phyloP scores from a whole-genome alignment of 2,329 filamentous ascomycete genomes.

The Xylaria digitata region DNA sequence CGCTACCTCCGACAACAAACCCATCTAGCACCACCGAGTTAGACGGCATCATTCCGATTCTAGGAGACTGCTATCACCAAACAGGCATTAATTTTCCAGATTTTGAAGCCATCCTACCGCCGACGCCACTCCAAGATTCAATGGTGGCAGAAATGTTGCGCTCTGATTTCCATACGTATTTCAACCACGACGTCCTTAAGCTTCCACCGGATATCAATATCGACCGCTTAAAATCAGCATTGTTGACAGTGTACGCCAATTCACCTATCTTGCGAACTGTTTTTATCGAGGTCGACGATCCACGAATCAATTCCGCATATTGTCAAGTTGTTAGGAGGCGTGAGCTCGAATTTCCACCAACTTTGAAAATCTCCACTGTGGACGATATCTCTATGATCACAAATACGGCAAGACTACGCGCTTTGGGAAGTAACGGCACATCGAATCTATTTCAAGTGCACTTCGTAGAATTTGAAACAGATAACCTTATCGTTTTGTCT shows the following conservation, averaged over 20 bases:
- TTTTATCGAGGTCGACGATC: conserved; percentile 75
- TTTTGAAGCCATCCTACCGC: conserved; percentile 73
- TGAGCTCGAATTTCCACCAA: conserved; percentile 38
- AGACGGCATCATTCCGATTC: conserved; percentile 46
- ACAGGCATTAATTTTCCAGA: conserved; percentile 52
- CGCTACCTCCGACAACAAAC: neutral
- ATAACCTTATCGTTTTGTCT: conserved; percentile 69
- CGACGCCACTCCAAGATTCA: conserved; percentile 86
- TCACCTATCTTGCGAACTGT: conserved; percentile 81
- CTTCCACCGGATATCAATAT: conserved; percentile 67
- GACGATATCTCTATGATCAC: conserved; percentile 54
- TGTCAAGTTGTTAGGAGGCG: conserved; percentile 60
- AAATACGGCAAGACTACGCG: conserved; percentile 52
- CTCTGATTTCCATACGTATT: conserved; percentile 80
- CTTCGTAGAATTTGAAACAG: conserved; percentile 51
- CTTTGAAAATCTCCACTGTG: conserved; percentile 43
- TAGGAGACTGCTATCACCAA: conserved; percentile 54
- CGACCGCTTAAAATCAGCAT: conserved; percentile 68
- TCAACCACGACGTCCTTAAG: conserved; percentile 83
- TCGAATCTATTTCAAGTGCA: conserved; percentile 62
- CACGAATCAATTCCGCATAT: conserved; percentile 62
- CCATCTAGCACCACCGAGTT: conserved; percentile 31
- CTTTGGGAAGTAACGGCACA: conserved; percentile 52
- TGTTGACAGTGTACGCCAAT: conserved; percentile 66
- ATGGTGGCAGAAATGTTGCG: conserved; percentile 85